These are phyloP conservation scores for Phallus indusiatus DNA, from an alignment of 768 basidiomycete genomes.

Conservation along the genomic window DNA sequence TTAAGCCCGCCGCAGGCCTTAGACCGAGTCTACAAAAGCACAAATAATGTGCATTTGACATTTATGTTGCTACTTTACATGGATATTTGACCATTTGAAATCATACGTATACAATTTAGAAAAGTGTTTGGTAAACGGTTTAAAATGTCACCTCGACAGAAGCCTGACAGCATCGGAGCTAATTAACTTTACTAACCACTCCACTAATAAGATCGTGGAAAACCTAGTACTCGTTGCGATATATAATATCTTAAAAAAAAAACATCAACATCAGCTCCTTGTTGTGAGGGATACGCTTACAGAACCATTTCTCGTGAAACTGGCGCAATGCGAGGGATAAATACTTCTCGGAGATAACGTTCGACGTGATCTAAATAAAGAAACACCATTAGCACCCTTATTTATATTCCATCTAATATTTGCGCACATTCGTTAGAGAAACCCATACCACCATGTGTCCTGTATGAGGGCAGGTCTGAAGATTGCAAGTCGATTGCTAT, in stretches of 20 bases:
- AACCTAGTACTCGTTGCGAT: constrained; percentile 2
- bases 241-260: constrained; percentile 2
- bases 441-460: constrained; percentile 15
- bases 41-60: too few species aligned
- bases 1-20: too few species aligned
- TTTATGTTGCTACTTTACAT: too few species aligned
- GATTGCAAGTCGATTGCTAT: too few species aligned
- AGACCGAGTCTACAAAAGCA: too few species aligned
- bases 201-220: background rate
- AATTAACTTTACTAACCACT: background rate
- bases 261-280: background rate
- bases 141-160: too few species aligned
- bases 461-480: background rate
- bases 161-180: too few species aligned
- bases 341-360: constrained; percentile 10
- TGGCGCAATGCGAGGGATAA: constrained; percentile 13
- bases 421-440: constrained; percentile 12
- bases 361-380: constrained; percentile 1
- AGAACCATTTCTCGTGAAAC: constrained; percentile 11
- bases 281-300: background rate
- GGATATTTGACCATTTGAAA: too few species aligned
- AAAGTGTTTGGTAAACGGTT: too few species aligned
- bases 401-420: background rate
- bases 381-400: background rate
- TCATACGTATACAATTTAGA: too few species aligned